Base-by-base conservation (phyloP, 2,329 filamentous ascomycete species). In the Juglanconis juglandina region DNA sequence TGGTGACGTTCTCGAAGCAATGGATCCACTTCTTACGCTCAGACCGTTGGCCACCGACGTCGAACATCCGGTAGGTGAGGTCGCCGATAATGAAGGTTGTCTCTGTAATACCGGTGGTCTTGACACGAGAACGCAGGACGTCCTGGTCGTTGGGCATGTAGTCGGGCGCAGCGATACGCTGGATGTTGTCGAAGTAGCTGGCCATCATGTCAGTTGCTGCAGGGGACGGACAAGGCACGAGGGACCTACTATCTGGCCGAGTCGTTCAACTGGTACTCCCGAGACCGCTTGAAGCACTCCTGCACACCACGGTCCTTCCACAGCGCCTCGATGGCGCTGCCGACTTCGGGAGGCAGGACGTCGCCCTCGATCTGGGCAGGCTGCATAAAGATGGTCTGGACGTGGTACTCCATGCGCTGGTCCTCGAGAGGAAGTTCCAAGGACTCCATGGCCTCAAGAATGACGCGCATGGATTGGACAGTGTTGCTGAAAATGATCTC, bases 1-100 rank as follows among this genome's bases (percentile, higher is more conserved):
- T 96, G 8, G 92, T 96, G 71, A 97, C 93, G 70, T 97, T 96
- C 81, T 97, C 93, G 77, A 97, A 97, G 80, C 93, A 96, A 81
- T 97, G 93, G 69, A 97, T 97, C 93, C 93, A 97, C 86, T 97
- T 97, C 89, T 97, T 97, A 74, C 93, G 88, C 79, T 97, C 93
- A 6, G 92, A 96, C 74, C 93, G 87, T 78, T 96, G 93, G 66
- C 93, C 94, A 83, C 93, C 93, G 50, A 97, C 93, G 71, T 97
- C 93, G 77, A 96, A 96, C 93, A 97, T 96, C 67, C 92, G 87
- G 81, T 96, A 97, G 60, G 92, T 96, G 66, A 97, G 81, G 70
- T 96, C 91, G 67, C 92, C 92, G 67, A 96, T 96, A 74, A 95
- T 95, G 79, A 97, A 96, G 37, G 91, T 95, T 30, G 93, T 97